These are phyloP conservation scores for Trichoderma koningiopsis DNA, from an alignment of 2,329 filamentous ascomycete genomes.

Conservation along the genomic window DNA sequence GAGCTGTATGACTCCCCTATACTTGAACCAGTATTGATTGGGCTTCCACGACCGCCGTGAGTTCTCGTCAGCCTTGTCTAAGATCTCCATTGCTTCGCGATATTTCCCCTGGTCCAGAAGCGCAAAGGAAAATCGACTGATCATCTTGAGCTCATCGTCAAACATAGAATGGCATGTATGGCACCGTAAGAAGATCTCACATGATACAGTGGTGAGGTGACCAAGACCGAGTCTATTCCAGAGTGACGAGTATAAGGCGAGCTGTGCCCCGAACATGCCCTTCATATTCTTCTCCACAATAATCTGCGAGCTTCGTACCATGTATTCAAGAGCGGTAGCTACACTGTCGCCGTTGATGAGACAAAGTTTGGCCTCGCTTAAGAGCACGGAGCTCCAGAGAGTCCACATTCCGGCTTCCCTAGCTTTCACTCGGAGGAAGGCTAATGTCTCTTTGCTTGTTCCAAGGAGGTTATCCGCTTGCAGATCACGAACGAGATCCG, in stretches of 20 bases:
- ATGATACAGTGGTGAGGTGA: constrained; percentile 59
- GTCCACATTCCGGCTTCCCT: constrained; percentile 86
- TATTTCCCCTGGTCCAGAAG: constrained; percentile 70
- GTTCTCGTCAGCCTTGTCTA: constrained; percentile 56
- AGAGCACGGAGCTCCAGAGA: constrained; percentile 77
- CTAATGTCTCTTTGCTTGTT: constrained; percentile 76
- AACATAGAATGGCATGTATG: constrained; percentile 62
- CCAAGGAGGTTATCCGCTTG: constrained; percentile 74
- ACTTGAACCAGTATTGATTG: constrained; percentile 71
- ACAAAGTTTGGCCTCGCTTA: constrained; percentile 82
- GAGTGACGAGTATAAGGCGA: constrained; percentile 70
- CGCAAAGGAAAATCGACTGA: constrained; percentile 65
- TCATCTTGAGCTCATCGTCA: constrained; percentile 77
- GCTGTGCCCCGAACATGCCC: constrained; percentile 71
- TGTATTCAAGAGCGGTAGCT: constrained; percentile 68
- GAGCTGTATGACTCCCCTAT: constrained; percentile 66
- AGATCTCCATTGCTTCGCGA: constrained; percentile 58
- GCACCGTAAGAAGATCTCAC: constrained; percentile 75
- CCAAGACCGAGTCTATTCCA: constrained; percentile 74
- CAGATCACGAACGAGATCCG: constrained; percentile 69
- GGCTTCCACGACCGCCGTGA: constrained; percentile 73
- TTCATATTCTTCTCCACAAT: constrained; percentile 76
- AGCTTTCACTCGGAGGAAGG: constrained; percentile 82
- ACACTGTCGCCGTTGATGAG: constrained; percentile 71
- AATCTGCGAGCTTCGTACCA: constrained; percentile 81